Conservation (phyloP, 2,329 filamentous ascomycete genomes). For the Xylariomycetidae sp. region DNA sequence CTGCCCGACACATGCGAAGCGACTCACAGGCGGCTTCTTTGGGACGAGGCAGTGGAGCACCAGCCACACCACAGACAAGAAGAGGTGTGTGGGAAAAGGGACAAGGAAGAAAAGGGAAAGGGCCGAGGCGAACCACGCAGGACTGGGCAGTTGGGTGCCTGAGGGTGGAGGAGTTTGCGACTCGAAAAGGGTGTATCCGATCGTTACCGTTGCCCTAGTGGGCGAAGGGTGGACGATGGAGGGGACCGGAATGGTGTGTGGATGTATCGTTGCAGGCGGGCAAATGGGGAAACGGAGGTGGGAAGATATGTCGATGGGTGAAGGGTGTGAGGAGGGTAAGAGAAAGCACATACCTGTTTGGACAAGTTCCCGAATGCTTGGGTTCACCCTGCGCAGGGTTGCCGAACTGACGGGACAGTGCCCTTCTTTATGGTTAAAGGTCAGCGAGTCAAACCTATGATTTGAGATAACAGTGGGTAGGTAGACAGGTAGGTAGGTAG, state of each 20-base stretch:
- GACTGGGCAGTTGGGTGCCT: slow-evolving; percentile 24
- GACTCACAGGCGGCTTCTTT: slow-evolving; percentile 22
- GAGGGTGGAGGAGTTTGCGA: slow-evolving; percentile 26
- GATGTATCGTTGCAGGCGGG: slow-evolving; percentile 29
- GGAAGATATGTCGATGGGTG: slow-evolving; percentile 10
- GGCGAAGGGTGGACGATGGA: slow-evolving; percentile 18
- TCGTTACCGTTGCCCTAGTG: slow-evolving; percentile 23
- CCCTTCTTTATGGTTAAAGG: slow-evolving; percentile 13
- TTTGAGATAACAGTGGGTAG: slow-evolving; percentile 1
- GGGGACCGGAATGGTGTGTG: slow-evolving; percentile 22
- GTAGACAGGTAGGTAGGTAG: too few relatives aligned
- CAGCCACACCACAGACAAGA: slow-evolving; percentile 18
- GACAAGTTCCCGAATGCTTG: slow-evolving; percentile 26
- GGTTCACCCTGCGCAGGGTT: slow-evolving; percentile 23
- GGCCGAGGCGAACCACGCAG: slow-evolving; percentile 26
- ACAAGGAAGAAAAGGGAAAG: slow-evolving; percentile 26
- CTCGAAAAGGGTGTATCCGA: slow-evolving; percentile 25
- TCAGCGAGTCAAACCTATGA: slow-evolving; percentile 10
- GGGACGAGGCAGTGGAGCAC: slow-evolving; percentile 22
- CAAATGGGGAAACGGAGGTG: slow-evolving; percentile 23
- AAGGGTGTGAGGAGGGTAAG: slow-evolving; percentile 12
- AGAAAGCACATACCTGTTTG: slow-evolving; percentile 24
- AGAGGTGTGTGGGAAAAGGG: slow-evolving; percentile 27
- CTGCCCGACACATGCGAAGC: slow-evolving; percentile 22
- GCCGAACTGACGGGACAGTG: slow-evolving; percentile 23